These are phyloP conservation scores for Tulasnella sp. DNA, from an alignment of 768 basidiomycete species.

Conservation along the genomic window DNA sequence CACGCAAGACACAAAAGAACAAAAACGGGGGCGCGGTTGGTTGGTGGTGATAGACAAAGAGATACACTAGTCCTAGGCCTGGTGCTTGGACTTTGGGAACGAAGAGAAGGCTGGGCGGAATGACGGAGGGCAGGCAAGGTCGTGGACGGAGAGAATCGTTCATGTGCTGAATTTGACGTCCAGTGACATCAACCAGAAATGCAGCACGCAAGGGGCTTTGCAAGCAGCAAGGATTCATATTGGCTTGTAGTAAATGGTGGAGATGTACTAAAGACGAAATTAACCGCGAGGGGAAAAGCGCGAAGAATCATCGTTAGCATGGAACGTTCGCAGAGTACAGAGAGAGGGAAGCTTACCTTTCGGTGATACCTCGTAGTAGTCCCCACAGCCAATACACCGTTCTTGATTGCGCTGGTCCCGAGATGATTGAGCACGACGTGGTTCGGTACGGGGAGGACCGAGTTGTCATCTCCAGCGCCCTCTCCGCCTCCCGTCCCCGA, in stretches of 20 bases:
- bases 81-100: slow-evolving; percentile 1
- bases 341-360: slow-evolving; percentile 58
- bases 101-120: background rate
- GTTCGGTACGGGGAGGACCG: slow-evolving; percentile 85
- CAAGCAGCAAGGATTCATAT: slow-evolving; percentile 11
- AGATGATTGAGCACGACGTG: slow-evolving; percentile 94
- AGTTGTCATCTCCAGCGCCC: slow-evolving; percentile 64
- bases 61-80: slow-evolving; percentile 5
- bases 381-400: slow-evolving; percentile 88
- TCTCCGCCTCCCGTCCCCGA: slow-evolving; percentile 4
- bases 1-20: background rate
- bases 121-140: slow-evolving; percentile 4
- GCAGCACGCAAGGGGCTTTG: background rate
- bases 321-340: background rate
- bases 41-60: background rate
- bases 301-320: slow-evolving; percentile 8
- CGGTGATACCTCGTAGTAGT: slow-evolving; percentile 87
- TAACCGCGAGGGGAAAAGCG: slow-evolving; percentile 27
- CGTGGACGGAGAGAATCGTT: slow-evolving; percentile 1
- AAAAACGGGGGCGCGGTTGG: background rate
- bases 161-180: slow-evolving; percentile 6
- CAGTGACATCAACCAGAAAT: background rate
- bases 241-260: slow-evolving; percentile 79
- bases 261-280: slow-evolving; percentile 60
- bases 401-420: slow-evolving; percentile 91